Conservation (phyloP, 768 basidiomycete genomes). For the Suillus fuscotomentosus region DNA sequence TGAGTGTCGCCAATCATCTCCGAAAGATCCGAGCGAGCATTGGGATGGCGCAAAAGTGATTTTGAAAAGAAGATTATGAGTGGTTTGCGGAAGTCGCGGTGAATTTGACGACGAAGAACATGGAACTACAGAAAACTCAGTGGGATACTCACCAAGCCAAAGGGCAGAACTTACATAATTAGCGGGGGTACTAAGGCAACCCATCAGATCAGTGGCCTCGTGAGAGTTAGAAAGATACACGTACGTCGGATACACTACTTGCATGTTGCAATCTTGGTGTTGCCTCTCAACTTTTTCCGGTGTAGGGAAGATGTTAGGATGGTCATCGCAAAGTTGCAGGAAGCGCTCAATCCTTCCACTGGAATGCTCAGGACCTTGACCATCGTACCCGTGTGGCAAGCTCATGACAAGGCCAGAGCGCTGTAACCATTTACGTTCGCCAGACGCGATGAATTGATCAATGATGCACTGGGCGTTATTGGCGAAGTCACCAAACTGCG, state of each 20-base stretch:
- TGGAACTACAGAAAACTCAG: slow-evolving; percentile 63
- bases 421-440: slow-evolving; percentile 97
- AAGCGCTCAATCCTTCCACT: slow-evolving; percentile 94
- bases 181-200: slow-evolving; percentile 72
- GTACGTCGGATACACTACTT: slow-evolving; percentile 95
- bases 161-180: slow-evolving; percentile 65
- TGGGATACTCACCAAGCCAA: not conserved
- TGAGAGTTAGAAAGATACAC: slow-evolving; percentile 25
- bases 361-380: slow-evolving; percentile 98
- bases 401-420: slow-evolving; percentile 86
- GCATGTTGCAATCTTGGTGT: slow-evolving; percentile 99
- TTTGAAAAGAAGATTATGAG: slow-evolving; percentile 92
- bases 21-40: slow-evolving; percentile 78
- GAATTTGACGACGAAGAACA: slow-evolving; percentile 93
- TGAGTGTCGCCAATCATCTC: slow-evolving; percentile 88
- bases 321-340: slow-evolving; percentile 97
- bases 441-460: slow-evolving; percentile 97
- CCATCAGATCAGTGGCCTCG: slow-evolving; percentile 9
- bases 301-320: slow-evolving; percentile 87
- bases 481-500: slow-evolving; percentile 97
- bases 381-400: slow-evolving; percentile 95
- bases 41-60: slow-evolving; percentile 91
- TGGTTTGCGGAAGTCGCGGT: slow-evolving; percentile 98
- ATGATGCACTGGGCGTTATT: slow-evolving; percentile 98
- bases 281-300: slow-evolving; percentile 89